A percentile compares a stretch with the other conserved stretches of the same genome.
Conservation (phyloP, 441 rosid species). For the Eutrema salsugineum region DNA sequence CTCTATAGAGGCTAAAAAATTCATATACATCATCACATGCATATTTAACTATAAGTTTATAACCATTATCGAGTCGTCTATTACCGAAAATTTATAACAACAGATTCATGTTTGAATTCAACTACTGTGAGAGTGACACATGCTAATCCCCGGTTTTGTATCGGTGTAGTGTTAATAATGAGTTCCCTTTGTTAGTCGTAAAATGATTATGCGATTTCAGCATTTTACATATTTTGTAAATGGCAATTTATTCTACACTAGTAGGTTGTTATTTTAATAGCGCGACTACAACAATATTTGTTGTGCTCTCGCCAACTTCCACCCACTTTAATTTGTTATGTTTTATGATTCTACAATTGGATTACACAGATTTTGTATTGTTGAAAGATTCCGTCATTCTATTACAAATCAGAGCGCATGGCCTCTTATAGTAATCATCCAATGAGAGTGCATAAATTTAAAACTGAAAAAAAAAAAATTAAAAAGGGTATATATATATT, state of each 20-base stretch:
- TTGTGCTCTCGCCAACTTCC: neutral
- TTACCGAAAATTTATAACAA: neutral
- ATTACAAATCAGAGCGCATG: neutral
- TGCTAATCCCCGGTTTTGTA: neutral
- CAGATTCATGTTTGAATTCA: neutral
- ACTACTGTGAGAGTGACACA: neutral
- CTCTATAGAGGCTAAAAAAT: neutral
- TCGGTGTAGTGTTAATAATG: neutral
- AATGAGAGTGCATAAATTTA: neutral
- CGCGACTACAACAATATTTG: neutral
- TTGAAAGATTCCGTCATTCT: neutral
- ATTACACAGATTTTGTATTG: neutral
- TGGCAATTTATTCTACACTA: neutral
- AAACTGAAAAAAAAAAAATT: neutral
- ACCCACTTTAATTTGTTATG: neutral
- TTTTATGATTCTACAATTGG: neutral
- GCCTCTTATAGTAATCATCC: constrained; percentile 10
- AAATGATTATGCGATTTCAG: neutral
- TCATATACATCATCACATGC: neutral
- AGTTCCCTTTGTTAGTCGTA: neutral
- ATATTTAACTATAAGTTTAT: neutral
- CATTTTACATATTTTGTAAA: neutral
- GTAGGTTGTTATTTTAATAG: neutral
- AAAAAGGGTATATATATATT: neutral
- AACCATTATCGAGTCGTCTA: neutral